These are phyloP conservation scores for Lipomyces yamanashiensis DNA, from an alignment of 805 yeast genomes.

Conservation along the genomic window DNA sequence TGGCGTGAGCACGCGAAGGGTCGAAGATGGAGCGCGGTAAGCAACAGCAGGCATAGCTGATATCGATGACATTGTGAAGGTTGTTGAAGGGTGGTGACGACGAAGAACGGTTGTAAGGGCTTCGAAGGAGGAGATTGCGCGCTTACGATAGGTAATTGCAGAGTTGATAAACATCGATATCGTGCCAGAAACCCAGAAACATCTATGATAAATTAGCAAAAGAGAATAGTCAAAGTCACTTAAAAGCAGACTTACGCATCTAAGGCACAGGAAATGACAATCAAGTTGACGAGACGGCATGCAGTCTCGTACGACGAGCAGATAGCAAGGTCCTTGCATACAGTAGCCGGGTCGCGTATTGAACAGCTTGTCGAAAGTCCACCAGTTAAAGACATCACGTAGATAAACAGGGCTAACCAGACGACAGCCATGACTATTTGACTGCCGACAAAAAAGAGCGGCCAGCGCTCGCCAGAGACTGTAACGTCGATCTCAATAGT, in stretches of 20 bases:
- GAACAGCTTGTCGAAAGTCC: constrained; percentile 31
- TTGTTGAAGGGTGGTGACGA: constrained; percentile 10
- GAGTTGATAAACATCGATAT: constrained; percentile 29
- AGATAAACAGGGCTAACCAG: constrained; percentile 27
- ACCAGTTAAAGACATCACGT: constrained; percentile 29
- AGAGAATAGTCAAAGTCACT: background rate
- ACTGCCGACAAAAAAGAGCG: constrained; percentile 12
- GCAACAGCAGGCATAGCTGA: background rate
- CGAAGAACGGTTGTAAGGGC: constrained; percentile 3
- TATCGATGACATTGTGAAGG: constrained; percentile 5
- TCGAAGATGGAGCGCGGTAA: constrained; percentile 3
- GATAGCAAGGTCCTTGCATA: constrained; percentile 13
- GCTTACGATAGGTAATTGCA: constrained; percentile 25
- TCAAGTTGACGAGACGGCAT: constrained; percentile 26
- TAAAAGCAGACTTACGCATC: constrained; percentile 15
- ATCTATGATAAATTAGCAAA: constrained; percentile 8
- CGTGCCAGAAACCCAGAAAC: constrained; percentile 29
- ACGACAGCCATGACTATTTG: constrained; percentile 23
- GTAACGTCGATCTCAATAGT: constrained; percentile 12
- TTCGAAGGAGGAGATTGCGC: constrained; percentile 12
- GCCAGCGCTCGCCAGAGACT: constrained; percentile 15
- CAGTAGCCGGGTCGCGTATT: constrained; percentile 16
- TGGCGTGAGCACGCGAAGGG: constrained; percentile 9
- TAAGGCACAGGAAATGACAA: constrained; percentile 26
- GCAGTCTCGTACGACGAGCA: constrained; percentile 21